Evolutionary conservation across 345 rosid genomes (phyloP), one percentile per base, ranked within the genome.

Genomic region (Ceriops zippeliana): DNA sequence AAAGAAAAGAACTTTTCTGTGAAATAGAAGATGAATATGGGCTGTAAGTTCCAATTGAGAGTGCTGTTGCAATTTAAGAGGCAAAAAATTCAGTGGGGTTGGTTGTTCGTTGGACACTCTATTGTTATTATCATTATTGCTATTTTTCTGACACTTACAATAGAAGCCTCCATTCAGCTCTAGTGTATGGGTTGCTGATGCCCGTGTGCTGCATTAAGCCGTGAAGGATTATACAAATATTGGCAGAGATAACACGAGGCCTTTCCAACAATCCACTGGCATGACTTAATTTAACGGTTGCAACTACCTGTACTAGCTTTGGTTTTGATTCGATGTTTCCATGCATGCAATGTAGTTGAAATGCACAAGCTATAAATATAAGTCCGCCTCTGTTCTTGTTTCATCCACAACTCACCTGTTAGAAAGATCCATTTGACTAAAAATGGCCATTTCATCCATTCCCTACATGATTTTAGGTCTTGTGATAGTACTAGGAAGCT

Each of bases 401-500:
- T 42, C 49, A 13, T 42, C 17, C 17, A 42, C 49, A 42, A 42
- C 52, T 49, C 52, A 16, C 27, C 68, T 6, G 22, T 0, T 5
- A 49, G 28, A 54, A 27, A 63, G 35, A 49, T 28, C 60, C 24
- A 10, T 30, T 13, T 5, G 37, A 38, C 30, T 63, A 67, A 16
- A 65, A 52, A 77, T 72, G 86, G 67, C 69, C 27, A 15, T 22
- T 74, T 24, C 70, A 28, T 27, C 6, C 46, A 49, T 19, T 61
- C 17, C 42, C 22, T 69, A 72, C 72, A 53, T 74, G 21, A 46
- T 58, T 17, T 26, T 68, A 26, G 56, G 73, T 17, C 31, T 81
- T 8, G 37, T 71, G 15, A 11, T 66, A 6, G 53, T 70, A 26
- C 30, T 66, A 47, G 67, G 57, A 38, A 65, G 51, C 59, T 75